Evolutionary conservation across 176 grass and related monocot species (phyloP).

Genomic region (Cymbopogon citratus): DNA sequence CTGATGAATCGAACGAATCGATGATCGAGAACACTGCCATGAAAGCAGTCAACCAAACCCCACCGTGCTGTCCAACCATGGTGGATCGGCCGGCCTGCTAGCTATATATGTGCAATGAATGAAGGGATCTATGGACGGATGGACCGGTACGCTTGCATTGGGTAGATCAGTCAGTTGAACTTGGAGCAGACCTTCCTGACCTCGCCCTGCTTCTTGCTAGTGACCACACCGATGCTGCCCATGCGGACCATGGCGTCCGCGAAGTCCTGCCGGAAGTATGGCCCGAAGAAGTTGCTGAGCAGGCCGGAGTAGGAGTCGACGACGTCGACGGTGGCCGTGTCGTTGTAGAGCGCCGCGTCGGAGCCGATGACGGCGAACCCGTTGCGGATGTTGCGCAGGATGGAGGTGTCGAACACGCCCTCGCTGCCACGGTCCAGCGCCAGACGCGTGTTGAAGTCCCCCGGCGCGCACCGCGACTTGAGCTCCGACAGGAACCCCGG

Average conservation of each 20-base stretch:
- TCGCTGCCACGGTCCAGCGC: conserved; percentile 70
- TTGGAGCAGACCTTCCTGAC: conserved; percentile 68
- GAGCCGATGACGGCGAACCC: conserved; percentile 70
- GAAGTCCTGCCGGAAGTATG: conserved; percentile 70
- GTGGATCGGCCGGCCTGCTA: neutral
- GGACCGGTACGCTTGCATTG: neutral
- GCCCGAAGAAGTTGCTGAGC: conserved; percentile 40
- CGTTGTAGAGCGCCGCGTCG: conserved; percentile 75
- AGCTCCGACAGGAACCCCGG: conserved; percentile 53
- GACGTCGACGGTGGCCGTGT: conserved; percentile 49
- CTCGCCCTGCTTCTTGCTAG: conserved; percentile 37
- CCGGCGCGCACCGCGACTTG: conserved; percentile 54
- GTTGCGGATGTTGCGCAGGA: conserved; percentile 75
- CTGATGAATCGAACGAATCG: neutral
- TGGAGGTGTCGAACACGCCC: conserved; percentile 52
- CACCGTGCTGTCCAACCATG: neutral
- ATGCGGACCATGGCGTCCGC: conserved; percentile 68
- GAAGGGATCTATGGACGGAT: neutral
- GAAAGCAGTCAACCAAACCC: conserved; percentile 7
- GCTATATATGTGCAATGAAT: conserved; percentile 24
- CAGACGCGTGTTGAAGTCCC: conserved; percentile 60
- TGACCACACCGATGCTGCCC: conserved; percentile 64
- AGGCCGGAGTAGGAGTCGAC: conserved; percentile 73
- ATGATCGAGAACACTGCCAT: neutral
- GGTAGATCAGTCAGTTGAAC: conserved; percentile 47